phyloP scores from a whole-genome alignment of 2,329 filamentous ascomycete genomes.

The Pyrenophora graminea region DNA sequence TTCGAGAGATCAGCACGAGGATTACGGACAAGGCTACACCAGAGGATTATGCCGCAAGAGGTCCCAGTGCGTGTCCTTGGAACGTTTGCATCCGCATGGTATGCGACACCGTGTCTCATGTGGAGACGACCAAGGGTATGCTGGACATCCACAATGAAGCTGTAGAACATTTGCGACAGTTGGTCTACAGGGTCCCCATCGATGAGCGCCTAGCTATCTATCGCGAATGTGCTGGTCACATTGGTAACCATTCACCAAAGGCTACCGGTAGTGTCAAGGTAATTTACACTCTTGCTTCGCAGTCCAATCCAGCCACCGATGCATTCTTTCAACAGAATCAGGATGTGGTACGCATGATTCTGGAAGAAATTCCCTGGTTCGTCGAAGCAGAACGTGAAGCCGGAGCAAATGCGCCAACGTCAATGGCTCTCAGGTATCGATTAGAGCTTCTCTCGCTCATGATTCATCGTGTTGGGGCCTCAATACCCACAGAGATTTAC shows the following conservation, averaged over 20 bases:
- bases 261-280: constrained; percentile 75
- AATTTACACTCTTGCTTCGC: constrained; percentile 42
- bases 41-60: constrained; percentile 19
- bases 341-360: constrained; percentile 35
- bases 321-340: constrained; percentile 32
- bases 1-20: constrained; percentile 33
- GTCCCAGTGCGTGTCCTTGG: constrained; percentile 50
- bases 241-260: constrained; percentile 64
- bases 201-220: constrained; percentile 67
- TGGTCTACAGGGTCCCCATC: constrained; percentile 63
- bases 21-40: constrained; percentile 17
- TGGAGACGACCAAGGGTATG: constrained; percentile 61
- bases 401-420: constrained; percentile 15
- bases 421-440: constrained; percentile 37
- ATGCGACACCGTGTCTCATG: constrained; percentile 67
- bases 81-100: constrained; percentile 69
- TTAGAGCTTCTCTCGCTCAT: constrained; percentile 63
- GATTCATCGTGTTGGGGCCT: constrained; percentile 63
- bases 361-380: constrained; percentile 48
- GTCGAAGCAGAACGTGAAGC: constrained; percentile 27
- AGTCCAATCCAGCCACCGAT: constrained; percentile 17
- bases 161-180: constrained; percentile 61
- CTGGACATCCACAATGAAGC: constrained; percentile 68
- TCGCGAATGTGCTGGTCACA: constrained; percentile 68
- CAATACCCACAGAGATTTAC: constrained; percentile 66